Base-by-base conservation (phyloP, 2,329 filamentous ascomycete species). In the Nigrospora oryzae region DNA sequence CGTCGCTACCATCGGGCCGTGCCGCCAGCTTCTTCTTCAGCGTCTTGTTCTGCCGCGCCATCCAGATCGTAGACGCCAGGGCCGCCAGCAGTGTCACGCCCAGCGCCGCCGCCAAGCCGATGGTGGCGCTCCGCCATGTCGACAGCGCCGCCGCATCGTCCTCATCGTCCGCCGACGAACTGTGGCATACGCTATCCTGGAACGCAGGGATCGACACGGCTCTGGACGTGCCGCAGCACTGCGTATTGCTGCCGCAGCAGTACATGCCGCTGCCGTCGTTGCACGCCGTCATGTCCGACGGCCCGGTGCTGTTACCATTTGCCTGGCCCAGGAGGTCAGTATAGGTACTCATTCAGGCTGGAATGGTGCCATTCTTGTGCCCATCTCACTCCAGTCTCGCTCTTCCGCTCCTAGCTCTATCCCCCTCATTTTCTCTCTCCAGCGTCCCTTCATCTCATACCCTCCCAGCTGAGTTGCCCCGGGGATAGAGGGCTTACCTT, bases 191-290 rank as follows among this genome's bases (percentile, higher is more conserved):
- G 16, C 51, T 49, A 5, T 47, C 50, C 45, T 56, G 53, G 23
- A 28, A 28, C 3, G 50, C 49, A 16, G 54, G 48, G 23, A 60
- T 49, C 2, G 35, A 23, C 23, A 61, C 47, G 30, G 58, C 56
- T 0, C 34, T 28, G 0, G 48, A 14, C 30, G 58, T 59, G n/a
- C 55, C 56, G 39, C 60, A 62, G 48, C 60, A 62, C 16, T 51
- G 51, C 6, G 52, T 53, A 41, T 58, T 55, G 12, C 45, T 40
- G 11, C 63, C 61, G 19, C 61, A 64, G 50, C 63, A 65, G 33
- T 58, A 60, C 4, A 49, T 53, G 11, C 36, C 42, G 3, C 44
- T 47, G n/a, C 52, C 49, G 38, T 63, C 58, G 8, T 53, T 51
- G 48, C 60, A 64, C 4, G 49, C 44, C 10, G 48, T 57, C 41